These are phyloP conservation scores for Heliamphora exappendiculata DNA, from an alignment of 148 eudicot genomes.

Conservation along the genomic window DNA sequence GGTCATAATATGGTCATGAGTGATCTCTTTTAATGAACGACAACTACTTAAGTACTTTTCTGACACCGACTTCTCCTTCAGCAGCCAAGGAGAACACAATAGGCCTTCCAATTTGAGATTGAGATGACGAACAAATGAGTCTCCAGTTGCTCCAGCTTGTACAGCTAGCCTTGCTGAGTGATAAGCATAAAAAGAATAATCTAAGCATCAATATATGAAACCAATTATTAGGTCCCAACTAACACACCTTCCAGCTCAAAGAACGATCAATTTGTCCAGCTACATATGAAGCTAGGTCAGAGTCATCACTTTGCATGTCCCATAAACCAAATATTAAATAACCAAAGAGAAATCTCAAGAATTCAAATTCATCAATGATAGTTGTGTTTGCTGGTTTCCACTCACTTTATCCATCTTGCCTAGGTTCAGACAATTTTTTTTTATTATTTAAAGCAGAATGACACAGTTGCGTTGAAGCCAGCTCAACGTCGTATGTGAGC, in stretches of 20 bases:
- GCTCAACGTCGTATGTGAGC: background rate
- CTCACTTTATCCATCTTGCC: conserved; percentile 94
- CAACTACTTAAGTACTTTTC: conserved; percentile 79
- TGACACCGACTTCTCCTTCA: conserved; percentile 73
- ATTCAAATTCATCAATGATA: background rate
- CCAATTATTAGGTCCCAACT: background rate
- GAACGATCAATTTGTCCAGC: conserved; percentile 94
- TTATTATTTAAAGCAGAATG: background rate
- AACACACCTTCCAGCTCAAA: conserved; percentile 87
- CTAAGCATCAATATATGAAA: background rate
- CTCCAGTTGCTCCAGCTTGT: too few relatives aligned
- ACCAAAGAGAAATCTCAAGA: background rate
- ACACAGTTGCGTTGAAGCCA: background rate
- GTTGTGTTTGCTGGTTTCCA: background rate
- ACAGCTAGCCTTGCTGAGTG: conserved; percentile 80
- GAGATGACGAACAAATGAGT: too few relatives aligned
- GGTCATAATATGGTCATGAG: conserved; percentile 50
- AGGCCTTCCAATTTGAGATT: conserved; percentile 71
- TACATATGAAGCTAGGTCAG: conserved; percentile 90
- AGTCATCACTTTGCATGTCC: conserved; percentile 60
- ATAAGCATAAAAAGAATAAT: background rate
- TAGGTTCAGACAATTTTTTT: conserved; percentile 39
- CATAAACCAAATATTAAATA: conserved; percentile 2
- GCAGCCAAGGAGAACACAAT: conserved; percentile 74
- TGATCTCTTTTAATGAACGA: conserved; percentile 56